phyloP scores from a whole-genome alignment of 805 yeast species.

The Metschnikowia santaceciliae region DNA sequence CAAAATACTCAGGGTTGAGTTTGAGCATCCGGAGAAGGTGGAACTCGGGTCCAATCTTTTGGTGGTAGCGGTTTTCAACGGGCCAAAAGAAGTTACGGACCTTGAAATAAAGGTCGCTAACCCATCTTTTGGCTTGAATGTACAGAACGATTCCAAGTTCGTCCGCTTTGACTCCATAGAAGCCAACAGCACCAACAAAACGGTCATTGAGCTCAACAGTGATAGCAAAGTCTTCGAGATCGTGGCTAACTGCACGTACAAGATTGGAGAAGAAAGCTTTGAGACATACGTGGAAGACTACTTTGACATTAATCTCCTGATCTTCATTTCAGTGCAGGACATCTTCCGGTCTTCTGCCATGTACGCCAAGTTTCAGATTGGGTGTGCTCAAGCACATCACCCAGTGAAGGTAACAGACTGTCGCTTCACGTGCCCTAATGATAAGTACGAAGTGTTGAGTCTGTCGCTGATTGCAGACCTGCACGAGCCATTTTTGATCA shows the following conservation, averaged over 20 bases:
- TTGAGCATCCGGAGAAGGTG: conserved; percentile 22
- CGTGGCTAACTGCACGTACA: conserved; percentile 21
- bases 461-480: conserved; percentile 19
- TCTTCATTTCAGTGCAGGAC: conserved; percentile 80
- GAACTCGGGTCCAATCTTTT: conserved; percentile 28
- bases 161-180: background rate
- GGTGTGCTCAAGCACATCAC: conserved; percentile 45
- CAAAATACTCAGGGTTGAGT: conserved; percentile 25
- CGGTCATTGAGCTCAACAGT: conserved; percentile 31
- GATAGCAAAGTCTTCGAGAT: conserved; percentile 26
- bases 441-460: conserved; percentile 22
- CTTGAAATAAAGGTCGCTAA: conserved; percentile 2
- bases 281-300: conserved; percentile 25
- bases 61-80: conserved; percentile 25
- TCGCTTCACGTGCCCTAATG: conserved; percentile 29
- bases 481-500: conserved; percentile 43
- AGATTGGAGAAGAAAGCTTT: conserved; percentile 17
- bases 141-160: conserved; percentile 2
- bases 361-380: conserved; percentile 66
- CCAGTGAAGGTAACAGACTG: conserved; percentile 56
- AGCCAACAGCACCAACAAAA: background rate
- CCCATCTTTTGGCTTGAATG: conserved; percentile 18
- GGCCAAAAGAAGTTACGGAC: conserved; percentile 24
- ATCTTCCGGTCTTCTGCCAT: conserved; percentile 55
- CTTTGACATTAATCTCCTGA: conserved; percentile 52